Evolutionary conservation across 2,329 filamentous ascomycete species (phyloP), one percentile per base, ranked within the genome.

Genomic region (Parasarocladium wereldwijsianum): DNA sequence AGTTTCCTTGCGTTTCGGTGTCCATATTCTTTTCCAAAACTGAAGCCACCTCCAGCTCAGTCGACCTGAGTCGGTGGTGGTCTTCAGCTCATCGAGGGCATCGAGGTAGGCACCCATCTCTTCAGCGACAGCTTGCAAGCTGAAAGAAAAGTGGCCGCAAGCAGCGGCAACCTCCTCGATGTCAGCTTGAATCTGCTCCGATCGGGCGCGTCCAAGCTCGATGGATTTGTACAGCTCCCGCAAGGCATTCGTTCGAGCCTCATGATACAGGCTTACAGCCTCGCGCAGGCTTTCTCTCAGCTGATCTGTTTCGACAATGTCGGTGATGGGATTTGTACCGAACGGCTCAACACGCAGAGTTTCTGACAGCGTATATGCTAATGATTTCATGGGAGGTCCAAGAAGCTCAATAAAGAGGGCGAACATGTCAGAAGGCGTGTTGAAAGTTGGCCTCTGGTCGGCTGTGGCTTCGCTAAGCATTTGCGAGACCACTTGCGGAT

Each of bases 131-230:
- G 90, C 81, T 38, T 90, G 71, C 16, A 98, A 61, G 24, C 81
- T 92, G 49, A 90, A 94, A 46, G 82, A 87, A 47, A 96, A 98
- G 52, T 96, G 86, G 0, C 90, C 87, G 45, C 90, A 98, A 33
- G 86, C 92, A n/a, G 90, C 87, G 23, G 87, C 86, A 8, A 96
- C 86, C 52, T 98, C 90, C 50, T 98, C 90, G 34, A 93, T 85
- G 50, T 96, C 90, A 3, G 87, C 90, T 46, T 92, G 78, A 7
- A 87, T 67, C 37, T 79, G 78, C 31, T 83, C 66, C 0, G 78
- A 76, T 24, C 73, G 67, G 3, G 73, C 61, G 34, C 71, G 71
- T 8, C 70, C 71, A 22, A 85, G 62, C 41, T 85, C 76, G 36
- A 85, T 84, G 30, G 70, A 80, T 38, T 70, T 74, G 51, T 98